Conservation (phyloP, 169 alveolate genomes). For the Plasmodium vinckei region DNA sequence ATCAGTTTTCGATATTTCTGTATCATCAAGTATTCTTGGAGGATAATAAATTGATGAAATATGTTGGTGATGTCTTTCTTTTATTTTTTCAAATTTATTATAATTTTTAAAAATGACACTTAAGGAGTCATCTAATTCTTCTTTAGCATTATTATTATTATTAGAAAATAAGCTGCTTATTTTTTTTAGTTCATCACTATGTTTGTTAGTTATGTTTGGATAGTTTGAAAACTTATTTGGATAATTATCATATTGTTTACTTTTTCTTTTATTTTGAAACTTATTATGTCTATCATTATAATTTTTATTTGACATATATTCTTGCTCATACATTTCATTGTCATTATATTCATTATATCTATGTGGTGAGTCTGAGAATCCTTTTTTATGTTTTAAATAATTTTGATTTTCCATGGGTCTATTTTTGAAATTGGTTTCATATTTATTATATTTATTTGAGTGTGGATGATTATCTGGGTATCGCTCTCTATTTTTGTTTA, state of each 20-base stretch:
- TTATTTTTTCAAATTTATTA: conserved; percentile 28
- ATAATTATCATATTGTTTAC: neutral
- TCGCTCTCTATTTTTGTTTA: neutral
- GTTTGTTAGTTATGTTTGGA: too few relatives aligned
- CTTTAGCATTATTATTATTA: conserved; percentile 3
- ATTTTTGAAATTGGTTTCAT: neutral
- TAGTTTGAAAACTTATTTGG: too few relatives aligned
- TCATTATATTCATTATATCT: neutral
- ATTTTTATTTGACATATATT: neutral
- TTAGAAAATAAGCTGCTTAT: neutral
- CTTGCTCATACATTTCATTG: neutral
- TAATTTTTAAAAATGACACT: conserved; percentile 22
- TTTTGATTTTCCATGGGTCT: neutral
- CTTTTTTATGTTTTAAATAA: conserved; percentile 18
- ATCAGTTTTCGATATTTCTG: conserved; percentile 45
- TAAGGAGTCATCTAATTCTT: conserved; percentile 9
- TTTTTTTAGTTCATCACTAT: too few relatives aligned
- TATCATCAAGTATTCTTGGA: conserved; percentile 25
- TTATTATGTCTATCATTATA: conserved; percentile 9
- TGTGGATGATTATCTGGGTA: neutral
- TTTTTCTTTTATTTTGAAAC: conserved; percentile 19
- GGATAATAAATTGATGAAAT: conserved; percentile 24
- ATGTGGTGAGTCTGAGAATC: neutral
- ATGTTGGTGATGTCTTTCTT: conserved; percentile 18
- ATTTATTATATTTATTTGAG: conserved; percentile 14